Evolutionary conservation across 1,139 yeast species (phyloP).

Genomic region (Kodamaea fungicola): DNA sequence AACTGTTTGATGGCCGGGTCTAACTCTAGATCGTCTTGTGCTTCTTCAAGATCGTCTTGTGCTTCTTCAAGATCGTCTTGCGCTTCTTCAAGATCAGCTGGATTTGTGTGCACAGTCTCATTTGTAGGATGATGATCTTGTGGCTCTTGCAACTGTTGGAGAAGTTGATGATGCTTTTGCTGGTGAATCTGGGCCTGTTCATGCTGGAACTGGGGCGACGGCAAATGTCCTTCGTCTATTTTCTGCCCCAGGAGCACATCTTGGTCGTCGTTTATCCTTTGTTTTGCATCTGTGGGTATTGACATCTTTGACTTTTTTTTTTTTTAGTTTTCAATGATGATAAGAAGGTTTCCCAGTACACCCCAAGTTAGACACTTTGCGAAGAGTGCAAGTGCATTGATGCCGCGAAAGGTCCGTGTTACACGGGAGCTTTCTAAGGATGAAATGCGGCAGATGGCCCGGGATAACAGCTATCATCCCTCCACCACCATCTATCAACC

Average conservation of each 20-base stretch:
- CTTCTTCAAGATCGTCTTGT: not conserved
- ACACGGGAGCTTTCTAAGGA: conserved; percentile 27
- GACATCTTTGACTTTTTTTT: no score
- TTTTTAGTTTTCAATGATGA: no score
- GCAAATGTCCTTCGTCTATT: not conserved
- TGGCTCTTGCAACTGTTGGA: not conserved
- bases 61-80: not conserved
- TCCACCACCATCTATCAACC: conserved; percentile 9
- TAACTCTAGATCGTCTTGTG: conserved; percentile 3
- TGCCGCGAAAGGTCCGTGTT: conserved; percentile 24
- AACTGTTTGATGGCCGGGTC: conserved; percentile 7
- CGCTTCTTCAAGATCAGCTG: no score
- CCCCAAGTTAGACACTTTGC: conserved; percentile 1
- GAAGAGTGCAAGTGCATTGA: conserved; percentile 2
- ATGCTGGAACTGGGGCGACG: conserved; percentile 1
- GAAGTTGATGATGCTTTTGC: not conserved
- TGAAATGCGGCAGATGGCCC: not conserved
- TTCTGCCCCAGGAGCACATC: no score
- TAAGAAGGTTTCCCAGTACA: not conserved
- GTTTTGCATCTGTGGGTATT: no score
- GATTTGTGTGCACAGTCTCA: no score
- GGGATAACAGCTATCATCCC: not conserved
- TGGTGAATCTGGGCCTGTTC: conserved; percentile 1
- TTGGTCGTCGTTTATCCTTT: conserved; percentile 1
- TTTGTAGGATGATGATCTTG: not conserved